These are phyloP conservation scores for Trichophyton verrucosum DNA, from an alignment of 2,329 filamentous ascomycete genomes.

Conservation along the genomic window DNA sequence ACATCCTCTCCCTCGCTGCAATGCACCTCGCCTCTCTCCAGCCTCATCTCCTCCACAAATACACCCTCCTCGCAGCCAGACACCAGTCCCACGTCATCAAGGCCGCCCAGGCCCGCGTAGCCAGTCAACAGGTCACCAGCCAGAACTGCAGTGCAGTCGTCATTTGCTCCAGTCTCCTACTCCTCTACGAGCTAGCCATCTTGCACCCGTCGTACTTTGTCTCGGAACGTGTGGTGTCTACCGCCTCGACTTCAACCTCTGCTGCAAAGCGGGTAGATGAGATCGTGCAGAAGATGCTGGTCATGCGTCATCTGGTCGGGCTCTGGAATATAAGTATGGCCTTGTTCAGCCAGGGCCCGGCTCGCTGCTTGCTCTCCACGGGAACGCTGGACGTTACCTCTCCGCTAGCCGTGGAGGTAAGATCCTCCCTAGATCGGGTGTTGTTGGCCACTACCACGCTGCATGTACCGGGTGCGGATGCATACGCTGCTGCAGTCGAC, in stretches of 20 bases:
- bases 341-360: neutral
- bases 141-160: constrained; percentile 23
- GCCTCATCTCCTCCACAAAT: constrained; percentile 14
- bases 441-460: neutral
- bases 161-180: constrained; percentile 19
- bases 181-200: constrained; percentile 20
- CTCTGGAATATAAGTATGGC: constrained; percentile 6
- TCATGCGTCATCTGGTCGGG: constrained; percentile 7
- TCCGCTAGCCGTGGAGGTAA: neutral
- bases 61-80: constrained; percentile 18
- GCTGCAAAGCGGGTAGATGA: neutral
- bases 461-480: constrained; percentile 6
- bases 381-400: neutral
- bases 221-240: neutral
- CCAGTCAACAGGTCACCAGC: constrained; percentile 7
- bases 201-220: constrained; percentile 7
- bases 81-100: constrained; percentile 15
- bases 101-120: constrained; percentile 4
- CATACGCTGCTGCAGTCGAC: constrained; percentile 14
- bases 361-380: neutral
- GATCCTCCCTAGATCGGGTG: neutral
- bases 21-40: constrained; percentile 14
- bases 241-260: neutral
- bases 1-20: constrained; percentile 17
- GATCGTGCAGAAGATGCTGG: constrained; percentile 2